These are phyloP conservation scores for Dillenia suffruticosa DNA, from an alignment of 164 flowering plant species.

Conservation along the genomic window DNA sequence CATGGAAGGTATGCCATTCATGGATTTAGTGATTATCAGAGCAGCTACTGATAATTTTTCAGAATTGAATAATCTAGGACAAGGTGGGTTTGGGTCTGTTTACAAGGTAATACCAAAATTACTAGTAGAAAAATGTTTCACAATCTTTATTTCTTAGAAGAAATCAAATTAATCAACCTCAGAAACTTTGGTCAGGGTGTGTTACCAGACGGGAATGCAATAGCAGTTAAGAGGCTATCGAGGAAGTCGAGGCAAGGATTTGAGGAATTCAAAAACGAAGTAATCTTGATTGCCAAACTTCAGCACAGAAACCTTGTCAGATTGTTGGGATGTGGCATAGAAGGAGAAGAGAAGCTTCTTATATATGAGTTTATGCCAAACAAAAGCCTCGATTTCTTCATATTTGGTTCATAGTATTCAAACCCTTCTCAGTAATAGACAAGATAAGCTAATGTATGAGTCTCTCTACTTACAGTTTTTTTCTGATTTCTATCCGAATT, in stretches of 20 bases:
- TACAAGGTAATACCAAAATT: conserved; percentile 15
- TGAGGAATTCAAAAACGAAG: conserved; percentile 27
- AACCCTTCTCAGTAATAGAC: no score
- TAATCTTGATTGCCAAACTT: conserved; percentile 20
- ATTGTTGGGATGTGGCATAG: conserved; percentile 17
- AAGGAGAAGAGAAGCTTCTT: conserved; percentile 21
- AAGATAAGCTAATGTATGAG: no score
- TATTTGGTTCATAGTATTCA: conserved; percentile 14
- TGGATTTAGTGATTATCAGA: conserved; percentile 13
- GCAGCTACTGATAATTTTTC: conserved; percentile 24
- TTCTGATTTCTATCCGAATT: no score
- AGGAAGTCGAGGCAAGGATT: conserved; percentile 21
- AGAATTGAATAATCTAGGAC: conserved; percentile 26
- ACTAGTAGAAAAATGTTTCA: not conserved
- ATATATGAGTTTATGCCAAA: conserved; percentile 26
- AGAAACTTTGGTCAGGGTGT: conserved; percentile 8
- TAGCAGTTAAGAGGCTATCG: conserved; percentile 27
- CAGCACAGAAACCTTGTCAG: conserved; percentile 29
- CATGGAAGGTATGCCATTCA: conserved; percentile 10
- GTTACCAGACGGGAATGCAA: conserved; percentile 12
- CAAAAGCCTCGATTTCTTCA: conserved; percentile 22
- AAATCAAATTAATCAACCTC: not conserved
- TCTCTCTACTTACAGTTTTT: no score
- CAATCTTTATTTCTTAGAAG: not conserved
- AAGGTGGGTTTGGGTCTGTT: conserved; percentile 31